phyloP scores from a whole-genome alignment of 78 protist genomes.

The Salpingoeca rosetta region DNA sequence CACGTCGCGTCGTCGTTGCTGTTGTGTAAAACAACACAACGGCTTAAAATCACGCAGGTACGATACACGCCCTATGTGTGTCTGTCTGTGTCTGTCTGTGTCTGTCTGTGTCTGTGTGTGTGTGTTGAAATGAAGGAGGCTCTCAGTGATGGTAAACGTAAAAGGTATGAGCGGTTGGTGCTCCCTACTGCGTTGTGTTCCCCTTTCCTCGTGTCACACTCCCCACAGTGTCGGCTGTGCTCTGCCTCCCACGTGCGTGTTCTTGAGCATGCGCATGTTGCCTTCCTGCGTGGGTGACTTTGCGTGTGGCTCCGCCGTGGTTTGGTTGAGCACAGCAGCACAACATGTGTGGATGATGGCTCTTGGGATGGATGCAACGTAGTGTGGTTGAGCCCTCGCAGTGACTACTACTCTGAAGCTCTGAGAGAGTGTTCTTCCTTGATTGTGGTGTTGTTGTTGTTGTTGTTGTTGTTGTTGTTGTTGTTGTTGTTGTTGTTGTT shows the following conservation, averaged over 20 bases:
- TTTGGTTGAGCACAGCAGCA: not conserved
- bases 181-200: slow-evolving; percentile 26
- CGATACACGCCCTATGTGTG: too few relatives aligned
- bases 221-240: not conserved
- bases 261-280: not conserved
- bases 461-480: not conserved
- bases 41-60: too few relatives aligned
- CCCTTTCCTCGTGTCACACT: not conserved
- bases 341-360: too few relatives aligned
- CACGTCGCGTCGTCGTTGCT: too few relatives aligned
- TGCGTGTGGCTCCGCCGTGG: slow-evolving; percentile 7
- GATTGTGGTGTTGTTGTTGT: not conserved
- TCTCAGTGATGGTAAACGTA: slow-evolving; percentile 28
- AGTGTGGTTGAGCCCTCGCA: too few relatives aligned
- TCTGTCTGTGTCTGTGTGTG: too few relatives aligned
- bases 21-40: too few relatives aligned
- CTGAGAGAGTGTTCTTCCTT: too few relatives aligned
- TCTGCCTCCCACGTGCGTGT: not conserved
- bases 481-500: not conserved
- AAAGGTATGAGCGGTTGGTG: slow-evolving; percentile 49
- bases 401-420: too few relatives aligned
- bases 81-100: too few relatives aligned
- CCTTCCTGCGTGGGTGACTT: slow-evolving; percentile 23
- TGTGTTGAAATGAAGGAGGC: not conserved
- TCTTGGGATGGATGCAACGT: too few relatives aligned